Evolutionary conservation across 139 green algal species (phyloP).

Genomic region (Micromonas pusilla): DNA sequence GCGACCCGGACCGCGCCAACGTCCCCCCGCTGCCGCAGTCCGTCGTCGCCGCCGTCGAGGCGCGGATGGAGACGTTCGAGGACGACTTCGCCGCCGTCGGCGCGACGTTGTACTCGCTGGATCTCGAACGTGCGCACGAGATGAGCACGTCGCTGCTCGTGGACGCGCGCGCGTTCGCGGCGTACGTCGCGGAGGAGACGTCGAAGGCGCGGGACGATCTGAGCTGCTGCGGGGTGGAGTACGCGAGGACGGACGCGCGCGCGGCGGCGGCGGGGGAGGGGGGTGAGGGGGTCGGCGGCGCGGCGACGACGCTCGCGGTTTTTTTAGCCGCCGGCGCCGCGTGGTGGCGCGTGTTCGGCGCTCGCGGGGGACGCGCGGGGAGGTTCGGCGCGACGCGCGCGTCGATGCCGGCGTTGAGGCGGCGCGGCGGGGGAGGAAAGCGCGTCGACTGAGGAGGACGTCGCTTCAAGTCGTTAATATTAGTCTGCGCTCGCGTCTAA

Average conservation of each 20-base stretch:
- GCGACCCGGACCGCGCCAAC: background rate
- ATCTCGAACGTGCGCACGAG: conserved; percentile 5
- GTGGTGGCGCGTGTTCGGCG: no score
- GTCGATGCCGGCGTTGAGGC: no score
- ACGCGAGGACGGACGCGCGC: background rate
- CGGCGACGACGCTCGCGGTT: background rate
- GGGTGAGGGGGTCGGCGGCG: background rate
- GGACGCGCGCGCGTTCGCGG: conserved; percentile 11
- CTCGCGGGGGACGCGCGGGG: no score
- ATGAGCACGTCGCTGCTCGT: background rate
- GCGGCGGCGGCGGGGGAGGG: no score
- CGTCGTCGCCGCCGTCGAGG: background rate
- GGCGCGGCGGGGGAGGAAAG: no score
- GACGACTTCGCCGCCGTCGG: conserved; percentile 6
- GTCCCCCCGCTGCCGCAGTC: background rate
- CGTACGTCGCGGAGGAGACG: background rate
- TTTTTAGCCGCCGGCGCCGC: no score
- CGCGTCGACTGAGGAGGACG: no score
- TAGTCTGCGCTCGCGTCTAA: background rate
- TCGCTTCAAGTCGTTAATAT: no score
- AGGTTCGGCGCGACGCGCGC: no score
- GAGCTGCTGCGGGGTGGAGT: background rate
- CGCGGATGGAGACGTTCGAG: background rate
- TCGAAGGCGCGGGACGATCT: background rate
- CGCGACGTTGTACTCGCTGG: background rate